Conservation (phyloP, 2,329 filamentous ascomycete species). For the Ceratocystis colombiana region DNA sequence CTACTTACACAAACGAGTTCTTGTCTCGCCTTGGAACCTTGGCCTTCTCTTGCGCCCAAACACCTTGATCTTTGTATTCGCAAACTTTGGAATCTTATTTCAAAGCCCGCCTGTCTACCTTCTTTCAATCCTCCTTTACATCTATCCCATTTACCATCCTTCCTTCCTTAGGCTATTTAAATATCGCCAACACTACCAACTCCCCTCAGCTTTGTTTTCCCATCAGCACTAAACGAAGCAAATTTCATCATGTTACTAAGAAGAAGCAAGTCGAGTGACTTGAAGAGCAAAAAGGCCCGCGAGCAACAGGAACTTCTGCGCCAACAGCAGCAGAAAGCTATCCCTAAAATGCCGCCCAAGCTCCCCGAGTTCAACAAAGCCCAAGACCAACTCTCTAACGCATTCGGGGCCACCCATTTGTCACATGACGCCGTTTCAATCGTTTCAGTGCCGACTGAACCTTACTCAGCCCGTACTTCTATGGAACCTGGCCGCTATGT, state of each 20-base stretch:
- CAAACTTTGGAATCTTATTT: background rate
- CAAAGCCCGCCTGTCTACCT: background rate
- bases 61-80: background rate
- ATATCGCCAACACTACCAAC: background rate
- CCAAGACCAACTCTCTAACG: slow-evolving; percentile 39
- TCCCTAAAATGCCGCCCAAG: slow-evolving; percentile 41
- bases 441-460: slow-evolving; percentile 40
- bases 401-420: slow-evolving; percentile 41
- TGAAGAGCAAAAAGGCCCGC: slow-evolving; percentile 54
- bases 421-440: slow-evolving; percentile 54
- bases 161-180: background rate
- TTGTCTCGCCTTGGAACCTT: background rate
- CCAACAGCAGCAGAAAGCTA: slow-evolving; percentile 40
- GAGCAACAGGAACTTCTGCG: slow-evolving; percentile 43
- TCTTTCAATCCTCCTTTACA: background rate
- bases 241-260: slow-evolving; percentile 53
- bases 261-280: slow-evolving; percentile 57
- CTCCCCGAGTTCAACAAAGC: slow-evolving; percentile 45
- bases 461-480: slow-evolving; percentile 39
- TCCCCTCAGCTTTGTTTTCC: background rate
- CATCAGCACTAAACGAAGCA: background rate
- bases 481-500: slow-evolving; percentile 43
- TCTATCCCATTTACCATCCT: no score
- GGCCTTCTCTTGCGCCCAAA: no score
- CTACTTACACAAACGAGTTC: background rate